Conservation (phyloP, 768 basidiomycete species). For the Cyclocybe cylindracea region DNA sequence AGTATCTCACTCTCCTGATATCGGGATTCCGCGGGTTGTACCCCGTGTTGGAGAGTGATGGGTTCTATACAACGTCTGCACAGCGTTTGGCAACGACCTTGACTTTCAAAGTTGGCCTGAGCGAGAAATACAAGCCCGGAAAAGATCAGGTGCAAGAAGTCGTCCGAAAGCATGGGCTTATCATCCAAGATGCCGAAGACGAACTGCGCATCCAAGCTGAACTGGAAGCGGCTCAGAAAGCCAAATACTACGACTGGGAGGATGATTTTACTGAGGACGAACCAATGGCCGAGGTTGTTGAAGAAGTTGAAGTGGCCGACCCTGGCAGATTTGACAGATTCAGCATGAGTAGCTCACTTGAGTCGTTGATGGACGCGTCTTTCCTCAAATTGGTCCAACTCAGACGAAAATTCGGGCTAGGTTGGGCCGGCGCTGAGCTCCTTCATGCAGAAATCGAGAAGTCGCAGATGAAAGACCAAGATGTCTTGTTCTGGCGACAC, state of each 20-base stretch:
- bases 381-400: constrained; percentile 56
- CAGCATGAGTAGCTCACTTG: constrained; percentile 64
- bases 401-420: constrained; percentile 51
- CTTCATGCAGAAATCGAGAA: constrained; percentile 47
- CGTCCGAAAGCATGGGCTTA: constrained; percentile 50
- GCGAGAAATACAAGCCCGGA: constrained; percentile 59
- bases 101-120: constrained; percentile 65
- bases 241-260: constrained; percentile 27
- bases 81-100: constrained; percentile 34
- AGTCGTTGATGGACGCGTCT: constrained; percentile 57
- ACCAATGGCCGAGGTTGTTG: constrained; percentile 16
- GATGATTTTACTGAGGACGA: constrained; percentile 25
- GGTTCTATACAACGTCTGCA: constrained; percentile 35
- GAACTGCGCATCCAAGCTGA: constrained; percentile 34
- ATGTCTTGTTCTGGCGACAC: constrained; percentile 33
- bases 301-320: constrained; percentile 33
- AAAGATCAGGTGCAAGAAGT: constrained; percentile 47
- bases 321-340: constrained; percentile 55
- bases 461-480: constrained; percentile 39
- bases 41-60: constrained; percentile 50
- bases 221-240: constrained; percentile 26
- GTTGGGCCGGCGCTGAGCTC: constrained; percentile 72
- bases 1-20: constrained; percentile 66
- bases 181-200: constrained; percentile 44
- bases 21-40: constrained; percentile 54